A percentile compares a stretch with the other conserved stretches of the same genome.
These are phyloP conservation scores for Parastagonospora nodorum DNA, from an alignment of 2,329 filamentous ascomycete genomes.

Conservation along the genomic window DNA sequence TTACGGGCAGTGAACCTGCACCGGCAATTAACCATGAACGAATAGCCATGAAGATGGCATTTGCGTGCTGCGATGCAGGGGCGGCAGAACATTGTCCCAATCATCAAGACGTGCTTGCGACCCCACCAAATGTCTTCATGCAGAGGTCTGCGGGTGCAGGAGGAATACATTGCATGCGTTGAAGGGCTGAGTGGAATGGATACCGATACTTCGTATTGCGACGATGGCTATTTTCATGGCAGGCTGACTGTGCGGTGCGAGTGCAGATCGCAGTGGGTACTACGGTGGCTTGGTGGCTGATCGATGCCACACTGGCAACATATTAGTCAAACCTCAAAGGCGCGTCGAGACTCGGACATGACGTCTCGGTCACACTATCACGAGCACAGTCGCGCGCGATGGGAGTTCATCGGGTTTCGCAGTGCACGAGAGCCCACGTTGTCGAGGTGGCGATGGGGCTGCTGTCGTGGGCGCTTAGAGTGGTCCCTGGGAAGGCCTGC, in stretches of 20 bases:
- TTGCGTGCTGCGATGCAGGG: no score
- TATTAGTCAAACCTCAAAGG: background rate
- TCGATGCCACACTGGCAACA: background rate
- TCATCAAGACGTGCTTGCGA: no score
- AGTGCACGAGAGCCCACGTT: conserved; percentile 14
- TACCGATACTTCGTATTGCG: conserved; percentile 9
- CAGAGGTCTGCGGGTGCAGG: no score
- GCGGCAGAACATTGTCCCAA: no score
- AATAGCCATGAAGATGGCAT: no score
- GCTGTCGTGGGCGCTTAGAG: conserved; percentile 37
- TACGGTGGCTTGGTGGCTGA: background rate
- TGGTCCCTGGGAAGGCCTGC: conserved; percentile 23
- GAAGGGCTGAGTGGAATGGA: no score
- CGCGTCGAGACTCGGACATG: conserved; percentile 18
- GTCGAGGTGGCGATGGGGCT: conserved; percentile 12
- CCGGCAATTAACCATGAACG: no score
- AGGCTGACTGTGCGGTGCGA: conserved; percentile 15
- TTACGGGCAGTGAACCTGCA: no score
- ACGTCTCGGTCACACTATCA: conserved; percentile 36
- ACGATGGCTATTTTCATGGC: conserved; percentile 7
- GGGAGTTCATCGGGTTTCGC: conserved; percentile 2
- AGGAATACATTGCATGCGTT: no score
- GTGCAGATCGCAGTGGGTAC: conserved; percentile 1
- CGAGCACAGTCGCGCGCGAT: conserved; percentile 15
- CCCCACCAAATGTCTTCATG: no score